A percentile compares a stretch with the other conserved stretches of the same genome.
Evolutionary conservation across 1,284 basidiomycete genomes (phyloP).

Genomic region (Heterobasidion occidentale): DNA sequence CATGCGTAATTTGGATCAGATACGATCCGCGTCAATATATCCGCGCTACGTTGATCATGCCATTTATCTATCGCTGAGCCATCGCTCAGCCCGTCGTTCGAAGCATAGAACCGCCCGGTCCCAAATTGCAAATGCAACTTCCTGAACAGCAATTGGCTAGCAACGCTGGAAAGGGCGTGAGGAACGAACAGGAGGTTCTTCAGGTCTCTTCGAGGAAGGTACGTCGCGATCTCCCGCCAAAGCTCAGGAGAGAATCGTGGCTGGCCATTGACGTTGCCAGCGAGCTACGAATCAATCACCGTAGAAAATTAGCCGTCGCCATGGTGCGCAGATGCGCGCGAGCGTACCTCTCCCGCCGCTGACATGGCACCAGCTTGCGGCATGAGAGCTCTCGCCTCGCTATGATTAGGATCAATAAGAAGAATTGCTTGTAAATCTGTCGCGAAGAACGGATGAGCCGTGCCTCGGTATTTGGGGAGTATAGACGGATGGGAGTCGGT

Average conservation of each 20-base stretch:
- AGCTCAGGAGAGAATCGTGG: conserved; percentile 57
- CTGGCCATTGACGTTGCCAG: conserved; percentile 12
- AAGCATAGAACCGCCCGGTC: conserved; percentile 8
- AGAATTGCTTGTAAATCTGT: conserved; percentile 61
- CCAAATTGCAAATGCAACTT: conserved; percentile 55
- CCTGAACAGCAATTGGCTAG: conserved; percentile 58
- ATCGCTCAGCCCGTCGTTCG: conserved; percentile 11
- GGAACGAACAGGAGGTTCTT: conserved; percentile 57
- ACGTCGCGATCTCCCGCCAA: conserved; percentile 61
- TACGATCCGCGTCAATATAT: conserved; percentile 60
- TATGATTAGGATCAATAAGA: conserved; percentile 56
- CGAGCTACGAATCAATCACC: conserved; percentile 1
- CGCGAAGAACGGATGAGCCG: not conserved
- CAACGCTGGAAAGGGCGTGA: conserved; percentile 57
- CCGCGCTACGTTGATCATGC: conserved; percentile 56
- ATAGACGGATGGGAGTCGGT: not conserved
- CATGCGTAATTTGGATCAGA: conserved; percentile 50
- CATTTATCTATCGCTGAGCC: conserved; percentile 34
- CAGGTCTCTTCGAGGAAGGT: conserved; percentile 56
- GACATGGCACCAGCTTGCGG: conserved; percentile 23
- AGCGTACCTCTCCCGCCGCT: conserved; percentile 16
- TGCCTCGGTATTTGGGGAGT: not conserved
- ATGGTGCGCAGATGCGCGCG: conserved; percentile 8
- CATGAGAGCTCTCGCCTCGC: conserved; percentile 55
- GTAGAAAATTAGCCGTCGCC: conserved; percentile 7